Percentiles rank a stretch among this genome's conserved stretches.
Evolutionary conservation across 305 asterid genomes (phyloP).

Genomic region (Solanum hybrid): DNA sequence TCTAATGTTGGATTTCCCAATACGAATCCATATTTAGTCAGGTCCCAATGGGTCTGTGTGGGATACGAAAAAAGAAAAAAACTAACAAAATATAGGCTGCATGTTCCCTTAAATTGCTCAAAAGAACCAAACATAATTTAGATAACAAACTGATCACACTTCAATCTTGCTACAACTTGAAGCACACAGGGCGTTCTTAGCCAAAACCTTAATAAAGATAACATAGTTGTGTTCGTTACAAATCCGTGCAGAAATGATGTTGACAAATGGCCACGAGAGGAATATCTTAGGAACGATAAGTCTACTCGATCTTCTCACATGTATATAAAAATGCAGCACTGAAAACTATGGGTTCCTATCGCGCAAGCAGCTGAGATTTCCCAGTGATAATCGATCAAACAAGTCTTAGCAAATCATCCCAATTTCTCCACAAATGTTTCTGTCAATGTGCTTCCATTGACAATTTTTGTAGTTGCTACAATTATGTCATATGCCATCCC

Average conservation of each 20-base stretch:
- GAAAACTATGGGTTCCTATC: not conserved
- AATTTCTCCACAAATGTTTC: constrained; percentile 53
- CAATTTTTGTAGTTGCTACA: constrained; percentile 64
- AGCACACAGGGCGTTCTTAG: not conserved
- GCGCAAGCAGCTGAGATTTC: not conserved
- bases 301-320: not conserved
- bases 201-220: not conserved
- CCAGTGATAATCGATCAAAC: too few species aligned
- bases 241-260: not conserved
- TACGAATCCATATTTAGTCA: not conserved
- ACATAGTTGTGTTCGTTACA: not conserved
- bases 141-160: not conserved
- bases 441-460: constrained; percentile 59
- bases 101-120: not conserved
- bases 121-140: not conserved
- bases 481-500: constrained; percentile 86
- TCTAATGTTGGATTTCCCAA: accelerated
- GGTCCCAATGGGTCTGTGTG: not conserved
- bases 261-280: not conserved
- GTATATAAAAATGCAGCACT: not conserved
- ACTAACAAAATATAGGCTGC: not conserved
- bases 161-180: not conserved
- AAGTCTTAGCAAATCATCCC: constrained; percentile 22
- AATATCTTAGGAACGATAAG: not conserved
- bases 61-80: not conserved